Evolutionary conservation across 345 rosid genomes (phyloP).

Genomic region (Durio zibethinus): DNA sequence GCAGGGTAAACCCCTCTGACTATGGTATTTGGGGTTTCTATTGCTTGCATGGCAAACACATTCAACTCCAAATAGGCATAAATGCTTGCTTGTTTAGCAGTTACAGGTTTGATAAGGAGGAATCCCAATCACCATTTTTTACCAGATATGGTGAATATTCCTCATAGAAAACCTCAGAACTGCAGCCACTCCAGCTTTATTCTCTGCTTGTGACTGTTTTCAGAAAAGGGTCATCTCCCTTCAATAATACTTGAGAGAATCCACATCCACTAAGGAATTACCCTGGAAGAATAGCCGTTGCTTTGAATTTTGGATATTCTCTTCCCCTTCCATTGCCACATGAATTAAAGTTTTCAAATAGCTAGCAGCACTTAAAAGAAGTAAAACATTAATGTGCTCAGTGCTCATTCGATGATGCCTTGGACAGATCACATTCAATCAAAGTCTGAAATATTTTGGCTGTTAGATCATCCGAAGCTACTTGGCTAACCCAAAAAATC

Average conservation of each 20-base stretch:
- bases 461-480: neutral
- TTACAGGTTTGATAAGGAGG: conserved; percentile 37
- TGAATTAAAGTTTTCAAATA: neutral
- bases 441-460: neutral
- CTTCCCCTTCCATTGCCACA: neutral
- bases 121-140: conserved; percentile 37
- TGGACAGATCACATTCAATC: neutral
- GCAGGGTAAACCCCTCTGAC: conserved; percentile 7
- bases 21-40: neutral
- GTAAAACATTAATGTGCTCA: neutral
- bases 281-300: conserved; percentile 21
- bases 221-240: neutral
- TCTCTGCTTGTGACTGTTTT: conserved; percentile 16
- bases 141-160: conserved; percentile 25
- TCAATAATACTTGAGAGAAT: conserved; percentile 33
- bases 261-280: conserved; percentile 13
- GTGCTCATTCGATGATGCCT: neutral
- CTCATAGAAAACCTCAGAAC: conserved; percentile 17
- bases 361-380: neutral
- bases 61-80: conserved; percentile 16
- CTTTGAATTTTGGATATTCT: conserved; percentile 34
- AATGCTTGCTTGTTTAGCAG: conserved; percentile 38
- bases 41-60: conserved; percentile 15
- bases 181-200: conserved; percentile 29
- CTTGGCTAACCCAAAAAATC: neutral